Percentiles rank a stretch among this genome's conserved stretches.
Evolutionary conservation across 108 stramenopile species (phyloP).

Genomic region (Stephanodiscus minutulus): DNA sequence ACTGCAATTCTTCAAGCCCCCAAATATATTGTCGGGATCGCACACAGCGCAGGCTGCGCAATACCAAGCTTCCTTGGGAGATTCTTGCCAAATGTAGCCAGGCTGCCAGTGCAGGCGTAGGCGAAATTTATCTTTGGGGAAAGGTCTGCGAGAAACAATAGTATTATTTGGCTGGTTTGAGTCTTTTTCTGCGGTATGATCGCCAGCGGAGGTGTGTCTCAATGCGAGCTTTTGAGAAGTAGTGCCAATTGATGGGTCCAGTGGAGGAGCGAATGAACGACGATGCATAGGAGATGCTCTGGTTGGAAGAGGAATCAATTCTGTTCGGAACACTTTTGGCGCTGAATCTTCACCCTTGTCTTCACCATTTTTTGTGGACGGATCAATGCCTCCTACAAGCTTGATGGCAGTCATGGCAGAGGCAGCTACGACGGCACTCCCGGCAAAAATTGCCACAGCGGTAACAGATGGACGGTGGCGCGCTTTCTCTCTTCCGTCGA

Average conservation of each 20-base stretch:
- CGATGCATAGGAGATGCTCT: background rate
- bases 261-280: background rate
- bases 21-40: constrained; percentile 11
- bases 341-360: background rate
- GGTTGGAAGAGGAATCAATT: background rate
- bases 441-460: background rate
- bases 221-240: no score
- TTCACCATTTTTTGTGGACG: background rate
- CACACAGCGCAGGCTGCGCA: constrained; percentile 26
- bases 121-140: background rate
- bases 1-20: background rate
- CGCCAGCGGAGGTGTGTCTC: no score
- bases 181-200: no score
- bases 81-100: constrained; percentile 21
- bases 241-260: no score
- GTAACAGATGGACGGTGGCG: background rate
- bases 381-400: background rate
- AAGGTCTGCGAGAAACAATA: background rate
- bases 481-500: background rate
- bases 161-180: no score
- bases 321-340: no score
- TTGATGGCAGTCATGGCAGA: background rate
- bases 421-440: constrained; percentile 8
- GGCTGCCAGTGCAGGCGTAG: constrained; percentile 15
- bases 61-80: constrained; percentile 17